Evolutionary conservation across 345 rosid genomes (phyloP), one percentile per base, ranked within the genome.

Genomic region (Moricandia arvensis): DNA sequence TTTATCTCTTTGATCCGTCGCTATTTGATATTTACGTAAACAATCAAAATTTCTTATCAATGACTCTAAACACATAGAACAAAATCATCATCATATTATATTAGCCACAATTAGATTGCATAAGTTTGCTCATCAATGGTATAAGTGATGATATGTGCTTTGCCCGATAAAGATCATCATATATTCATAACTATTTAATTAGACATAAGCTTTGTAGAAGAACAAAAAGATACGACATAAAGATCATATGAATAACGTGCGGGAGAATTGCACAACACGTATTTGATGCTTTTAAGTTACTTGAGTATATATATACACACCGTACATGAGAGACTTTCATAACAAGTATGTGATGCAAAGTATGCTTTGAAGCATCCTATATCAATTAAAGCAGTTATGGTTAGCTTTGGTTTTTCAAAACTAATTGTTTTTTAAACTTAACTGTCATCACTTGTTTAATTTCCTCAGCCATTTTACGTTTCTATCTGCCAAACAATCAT

Each of bases 351-450:
- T 68, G 26, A 55, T 75, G 7, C 57, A 75, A 75, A 68, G 5
- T 75, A 60, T 68, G 79, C 73, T 75, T 75, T 60, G 63, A 75
- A 75, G 79, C 74, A 75, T 60, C 68, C 15, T 67, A 34, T 75
- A 34, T 58, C 30, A 59, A 2, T 21, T 64, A 74, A 66, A 66
- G 35, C 66, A 21, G 31, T 2, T 3, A 24, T 67, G 54, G 31
- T 34, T 34, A 18, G 24, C 35, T 8, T 18, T 73, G 18, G n/a
- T 10, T 24, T 33, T 2, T 63, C 24, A 21, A 11, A 26, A 26
- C 7, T 55, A 4, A 3, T 62, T 12, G 18, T 73, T 16, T 16
- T 16, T 64, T 34, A 12, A 49, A 7, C 13, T 18, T 10, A 6
- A 51, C 17, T 49, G 27, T n/a, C 26, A 64, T 13, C 6, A 38